phyloP scores from a whole-genome alignment of 1,139 yeast genomes.

The Magnusiomyces magnusii region DNA sequence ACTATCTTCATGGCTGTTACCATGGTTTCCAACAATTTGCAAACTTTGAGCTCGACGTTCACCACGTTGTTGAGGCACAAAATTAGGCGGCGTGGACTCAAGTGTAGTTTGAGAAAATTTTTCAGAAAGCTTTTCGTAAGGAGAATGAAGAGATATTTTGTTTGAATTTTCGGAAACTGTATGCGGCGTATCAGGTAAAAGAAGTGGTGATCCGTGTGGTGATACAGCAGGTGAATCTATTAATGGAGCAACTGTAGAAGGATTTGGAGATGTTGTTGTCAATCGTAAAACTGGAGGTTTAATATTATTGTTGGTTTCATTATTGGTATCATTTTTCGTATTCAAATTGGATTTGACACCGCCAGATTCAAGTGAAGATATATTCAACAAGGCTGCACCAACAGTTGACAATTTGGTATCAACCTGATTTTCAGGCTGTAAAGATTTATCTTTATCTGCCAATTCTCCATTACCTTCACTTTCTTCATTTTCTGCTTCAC shows the following conservation, averaged over 20 bases:
- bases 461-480: too few relatives aligned
- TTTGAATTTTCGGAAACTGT: too few relatives aligned
- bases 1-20: not conserved
- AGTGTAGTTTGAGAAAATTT: not conserved
- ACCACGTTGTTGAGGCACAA: not conserved
- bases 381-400: too few relatives aligned
- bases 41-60: not conserved
- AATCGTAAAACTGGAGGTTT: too few relatives aligned
- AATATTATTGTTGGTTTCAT: too few relatives aligned
- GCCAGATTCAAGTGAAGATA: too few relatives aligned
- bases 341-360: too few relatives aligned
- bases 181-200: not conserved
- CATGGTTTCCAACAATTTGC: not conserved
- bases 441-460: too few relatives aligned
- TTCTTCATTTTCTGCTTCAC: not conserved
- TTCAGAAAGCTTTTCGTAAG: not conserved
- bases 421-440: too few relatives aligned
- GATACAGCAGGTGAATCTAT: not conserved
- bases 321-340: too few relatives aligned
- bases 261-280: not conserved
- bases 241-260: not conserved
- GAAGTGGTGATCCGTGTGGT: not conserved
- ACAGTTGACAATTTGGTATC: too few relatives aligned
- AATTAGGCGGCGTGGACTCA: not conserved
- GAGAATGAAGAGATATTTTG: not conserved